Base-by-base conservation (phyloP, 2,329 filamentous ascomycete genomes). In the Pyrenophora teres region DNA sequence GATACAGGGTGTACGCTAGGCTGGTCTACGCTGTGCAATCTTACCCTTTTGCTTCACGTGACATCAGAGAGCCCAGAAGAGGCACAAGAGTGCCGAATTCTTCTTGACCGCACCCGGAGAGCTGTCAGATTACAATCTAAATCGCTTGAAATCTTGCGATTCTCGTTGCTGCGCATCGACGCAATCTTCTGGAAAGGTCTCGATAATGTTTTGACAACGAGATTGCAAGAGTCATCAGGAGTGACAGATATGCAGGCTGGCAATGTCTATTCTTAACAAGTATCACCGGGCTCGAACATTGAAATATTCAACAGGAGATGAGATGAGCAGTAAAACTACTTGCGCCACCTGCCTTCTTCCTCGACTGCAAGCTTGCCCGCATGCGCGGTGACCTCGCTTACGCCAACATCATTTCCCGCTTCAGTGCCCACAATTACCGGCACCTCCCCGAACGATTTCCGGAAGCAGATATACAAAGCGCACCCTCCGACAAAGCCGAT, bases 401-500 rank as follows among this genome's bases (percentile, higher is more conserved):
- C 31, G 16, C 7, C 40, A 18, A 35, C 8, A 7, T 43, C 31
- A 18, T 43, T 33, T 12, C 4, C n/a, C 19, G 31, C n/a, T 43
- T 35, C 40, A 35, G 31, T 36, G 19, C 40, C 31, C 23, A 36
- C 19, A 27, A 43, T 43, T 13, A 43, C 31, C 10, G 40, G 19
- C 18, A 43, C 40, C 13, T 36, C 19, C 13, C 30, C 31, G 31
- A 43, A 43, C 85, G 31, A 43, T 12, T 46, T 50, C 9, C 42
- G 39, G 39, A 57, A 23, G 76, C 79, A 36, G 84, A 83, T 0
- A 83, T 87, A 65, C 19, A 56, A 57, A 2, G 52, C 16, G 32
- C 44, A 54, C 6, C 54, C 54, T 40, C 47, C 54, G 8, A 56
- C 42, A 37, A 56, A 53, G 25, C 50, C 50, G 7, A 46, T 38